Percentiles rank a stretch among this genome's conserved stretches.
Conservation (phyloP, 768 basidiomycete species). For the Sarcodon sp. region DNA sequence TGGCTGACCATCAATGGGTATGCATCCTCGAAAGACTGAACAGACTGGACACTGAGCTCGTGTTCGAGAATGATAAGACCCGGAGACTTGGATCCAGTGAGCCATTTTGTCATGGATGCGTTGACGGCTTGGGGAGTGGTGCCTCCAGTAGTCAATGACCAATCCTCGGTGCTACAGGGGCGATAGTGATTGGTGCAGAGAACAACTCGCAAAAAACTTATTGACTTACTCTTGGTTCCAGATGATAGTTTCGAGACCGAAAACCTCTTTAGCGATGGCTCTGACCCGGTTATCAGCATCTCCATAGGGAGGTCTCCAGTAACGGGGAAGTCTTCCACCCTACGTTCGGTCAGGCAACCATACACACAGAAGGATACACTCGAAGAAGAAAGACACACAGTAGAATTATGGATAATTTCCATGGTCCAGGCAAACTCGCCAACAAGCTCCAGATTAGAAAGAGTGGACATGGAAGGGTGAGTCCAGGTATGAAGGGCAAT, state of each 20-base stretch:
- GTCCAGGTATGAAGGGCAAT: constrained; percentile 30
- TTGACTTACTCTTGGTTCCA: constrained; percentile 79
- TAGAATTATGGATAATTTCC: constrained; percentile 38
- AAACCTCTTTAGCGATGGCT: constrained; percentile 78
- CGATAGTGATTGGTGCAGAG: constrained; percentile 1
- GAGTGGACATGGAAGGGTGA: constrained; percentile 37
- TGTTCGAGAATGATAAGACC: constrained; percentile 83
- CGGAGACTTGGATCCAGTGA: constrained; percentile 54
- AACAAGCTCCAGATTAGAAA: constrained; percentile 30
- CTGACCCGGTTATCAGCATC: constrained; percentile 76
- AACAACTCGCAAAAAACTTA: not conserved
- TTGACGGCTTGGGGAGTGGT: constrained; percentile 37
- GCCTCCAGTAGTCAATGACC: constrained; percentile 39
- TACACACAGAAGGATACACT: constrained; percentile 27
- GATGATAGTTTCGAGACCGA: constrained; percentile 71
- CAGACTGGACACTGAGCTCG: constrained; percentile 50
- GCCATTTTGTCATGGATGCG: constrained; percentile 39
- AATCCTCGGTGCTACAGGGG: constrained; percentile 52
- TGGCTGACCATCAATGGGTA: constrained; percentile 51
- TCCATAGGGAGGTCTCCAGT: constrained; percentile 86
- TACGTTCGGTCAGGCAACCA: constrained; percentile 70
- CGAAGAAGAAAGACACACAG: constrained; percentile 26
- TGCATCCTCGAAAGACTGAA: constrained; percentile 52
- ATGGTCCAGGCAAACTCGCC: constrained; percentile 38
- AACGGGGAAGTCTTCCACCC: constrained; percentile 59